Conservation (phyloP, 345 rosid genomes). For the Salix koriyanagi region DNA sequence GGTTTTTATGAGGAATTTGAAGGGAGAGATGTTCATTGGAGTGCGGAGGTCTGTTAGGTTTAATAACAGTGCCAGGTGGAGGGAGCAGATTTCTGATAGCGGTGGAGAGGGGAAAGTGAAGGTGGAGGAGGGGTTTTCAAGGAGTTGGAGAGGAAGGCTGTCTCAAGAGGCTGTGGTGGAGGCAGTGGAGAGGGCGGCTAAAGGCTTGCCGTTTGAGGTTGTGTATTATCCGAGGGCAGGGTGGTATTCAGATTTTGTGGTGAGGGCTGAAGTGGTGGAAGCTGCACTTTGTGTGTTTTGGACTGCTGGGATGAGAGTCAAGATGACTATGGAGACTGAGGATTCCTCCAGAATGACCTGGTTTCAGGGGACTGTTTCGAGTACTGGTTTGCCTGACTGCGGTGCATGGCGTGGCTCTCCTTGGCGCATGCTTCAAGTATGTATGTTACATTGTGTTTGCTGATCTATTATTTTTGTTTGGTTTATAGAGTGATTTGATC, state of each 20-base stretch:
- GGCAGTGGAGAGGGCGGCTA: constrained; percentile 50
- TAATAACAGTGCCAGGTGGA: constrained; percentile 42
- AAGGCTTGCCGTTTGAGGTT: constrained; percentile 63
- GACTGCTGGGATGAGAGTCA: constrained; percentile 69
- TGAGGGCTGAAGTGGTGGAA: constrained; percentile 74
- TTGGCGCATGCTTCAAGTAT: constrained; percentile 89
- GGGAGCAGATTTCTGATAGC: constrained; percentile 30
- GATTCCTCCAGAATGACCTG: constrained; percentile 70
- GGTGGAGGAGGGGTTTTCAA: constrained; percentile 22
- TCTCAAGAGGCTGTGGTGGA: constrained; percentile 48
- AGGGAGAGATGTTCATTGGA: constrained; percentile 59
- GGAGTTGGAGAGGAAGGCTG: constrained; percentile 46
- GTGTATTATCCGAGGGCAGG: constrained; percentile 71
- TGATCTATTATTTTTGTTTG: neutral
- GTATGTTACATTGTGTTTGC: neutral
- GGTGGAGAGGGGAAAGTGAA: constrained; percentile 17
- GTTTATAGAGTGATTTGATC: neutral
- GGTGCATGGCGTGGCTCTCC: constrained; percentile 74
- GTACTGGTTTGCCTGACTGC: constrained; percentile 33
- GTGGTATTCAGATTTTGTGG: constrained; percentile 66
- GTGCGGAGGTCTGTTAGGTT: constrained; percentile 47
- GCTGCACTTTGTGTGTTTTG: constrained; percentile 43
- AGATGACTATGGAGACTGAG: constrained; percentile 77
- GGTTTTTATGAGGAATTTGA: constrained; percentile 65
- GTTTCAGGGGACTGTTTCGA: constrained; percentile 65